phyloP scores from a whole-genome alignment of 2,329 filamentous ascomycete species.

The Verticillium zaregamsianum region DNA sequence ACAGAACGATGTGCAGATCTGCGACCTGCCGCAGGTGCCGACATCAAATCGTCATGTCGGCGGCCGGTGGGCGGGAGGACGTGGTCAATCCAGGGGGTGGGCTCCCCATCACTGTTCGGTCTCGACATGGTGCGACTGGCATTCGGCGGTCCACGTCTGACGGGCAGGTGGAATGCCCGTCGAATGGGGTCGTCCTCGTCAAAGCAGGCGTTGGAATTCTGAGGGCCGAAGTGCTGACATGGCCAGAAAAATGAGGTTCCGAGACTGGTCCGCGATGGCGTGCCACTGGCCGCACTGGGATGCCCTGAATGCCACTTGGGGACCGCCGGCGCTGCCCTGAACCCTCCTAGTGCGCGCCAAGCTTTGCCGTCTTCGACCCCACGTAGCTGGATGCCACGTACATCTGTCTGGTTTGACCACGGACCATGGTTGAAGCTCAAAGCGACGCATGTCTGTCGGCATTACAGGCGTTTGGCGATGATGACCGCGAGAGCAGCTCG shows the following conservation, averaged over 20 bases:
- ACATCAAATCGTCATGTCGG: background rate
- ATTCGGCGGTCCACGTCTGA: background rate
- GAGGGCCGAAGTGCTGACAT: background rate
- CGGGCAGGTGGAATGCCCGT: background rate
- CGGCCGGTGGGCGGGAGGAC: background rate
- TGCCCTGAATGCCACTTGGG: conserved; percentile 8
- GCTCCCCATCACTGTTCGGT: background rate
- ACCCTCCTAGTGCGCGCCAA: conserved; percentile 7
- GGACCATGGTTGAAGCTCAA: background rate
- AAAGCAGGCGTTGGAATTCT: background rate
- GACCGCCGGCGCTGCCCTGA: conserved; percentile 3
- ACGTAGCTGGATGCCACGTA: background rate
- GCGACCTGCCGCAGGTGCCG: background rate
- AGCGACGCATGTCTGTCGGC: background rate
- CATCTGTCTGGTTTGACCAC: background rate
- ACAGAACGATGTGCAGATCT: background rate
- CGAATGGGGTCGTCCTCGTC: background rate
- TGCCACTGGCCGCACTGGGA: conserved; percentile 3
- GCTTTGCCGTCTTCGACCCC: conserved; percentile 4
- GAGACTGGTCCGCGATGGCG: conserved; percentile 11
- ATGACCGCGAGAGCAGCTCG: background rate
- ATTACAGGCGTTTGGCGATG: background rate
- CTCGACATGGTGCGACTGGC: background rate
- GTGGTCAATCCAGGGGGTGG: background rate
- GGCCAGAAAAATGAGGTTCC: conserved; percentile 6